A percentile compares a stretch with the other conserved stretches of the same genome.
Evolutionary conservation across 495 filamentous ascomycete genomes (phyloP).

Genomic region (Filosporella fistucella): DNA sequence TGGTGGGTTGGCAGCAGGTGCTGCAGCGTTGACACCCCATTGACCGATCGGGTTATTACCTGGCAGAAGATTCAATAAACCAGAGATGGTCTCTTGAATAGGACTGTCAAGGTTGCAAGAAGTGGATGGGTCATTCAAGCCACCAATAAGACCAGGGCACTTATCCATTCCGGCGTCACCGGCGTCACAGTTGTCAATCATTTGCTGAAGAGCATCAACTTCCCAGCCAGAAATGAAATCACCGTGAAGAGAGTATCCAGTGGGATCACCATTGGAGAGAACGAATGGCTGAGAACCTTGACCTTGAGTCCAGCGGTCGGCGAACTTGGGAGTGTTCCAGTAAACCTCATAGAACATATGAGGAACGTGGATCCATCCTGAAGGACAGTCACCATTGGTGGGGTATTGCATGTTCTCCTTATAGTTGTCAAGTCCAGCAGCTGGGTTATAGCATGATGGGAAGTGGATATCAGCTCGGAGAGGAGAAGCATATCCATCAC

Average conservation of each 20-base stretch:
- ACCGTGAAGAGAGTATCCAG: slow-evolving; percentile 67
- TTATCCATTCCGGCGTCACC: slow-evolving; percentile 40
- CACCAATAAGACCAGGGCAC: slow-evolving; percentile 50
- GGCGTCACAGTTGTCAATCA: slow-evolving; percentile 63
- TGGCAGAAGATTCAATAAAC: slow-evolving; percentile 34
- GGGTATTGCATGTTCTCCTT: slow-evolving; percentile 57
- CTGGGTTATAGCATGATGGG: slow-evolving; percentile 83
- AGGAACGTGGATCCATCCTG: slow-evolving; percentile 42
- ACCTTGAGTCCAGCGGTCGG: slow-evolving; percentile 43
- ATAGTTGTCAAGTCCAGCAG: slow-evolving; percentile 58
- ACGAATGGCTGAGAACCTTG: slow-evolving; percentile 42
- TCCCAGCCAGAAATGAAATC: slow-evolving; percentile 75
- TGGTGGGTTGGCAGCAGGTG: slow-evolving; percentile 21
- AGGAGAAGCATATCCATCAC: slow-evolving; percentile 43
- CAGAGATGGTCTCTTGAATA: slow-evolving; percentile 34
- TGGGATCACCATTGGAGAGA: slow-evolving; percentile 54
- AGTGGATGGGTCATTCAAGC: slow-evolving; percentile 35
- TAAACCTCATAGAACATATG: slow-evolving; percentile 59
- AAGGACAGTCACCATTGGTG: slow-evolving; percentile 42
- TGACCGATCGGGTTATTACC: slow-evolving; percentile 36
- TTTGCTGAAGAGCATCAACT: slow-evolving; percentile 38
- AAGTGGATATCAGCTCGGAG: slow-evolving; percentile 83
- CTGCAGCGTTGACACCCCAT: slow-evolving; percentile 26
- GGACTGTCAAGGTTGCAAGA: slow-evolving; percentile 33
- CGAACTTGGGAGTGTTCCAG: slow-evolving; percentile 51